Evolutionary conservation across 352 stramenopile species (phyloP), one percentile per base, ranked within the genome.

Genomic region (Pythium diclinum): DNA sequence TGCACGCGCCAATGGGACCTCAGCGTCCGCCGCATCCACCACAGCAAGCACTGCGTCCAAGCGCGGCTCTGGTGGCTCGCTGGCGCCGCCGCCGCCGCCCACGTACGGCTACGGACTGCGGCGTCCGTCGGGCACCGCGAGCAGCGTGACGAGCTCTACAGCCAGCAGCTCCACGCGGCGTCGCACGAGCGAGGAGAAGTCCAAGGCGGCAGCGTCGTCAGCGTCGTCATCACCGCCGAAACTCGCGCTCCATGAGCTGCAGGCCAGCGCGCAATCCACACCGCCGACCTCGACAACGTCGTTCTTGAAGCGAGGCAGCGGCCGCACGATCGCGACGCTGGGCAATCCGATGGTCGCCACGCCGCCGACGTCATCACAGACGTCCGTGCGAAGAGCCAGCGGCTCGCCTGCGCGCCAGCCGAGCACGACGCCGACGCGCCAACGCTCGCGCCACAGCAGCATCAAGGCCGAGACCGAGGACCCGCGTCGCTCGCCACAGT

Each of bases 311-410:
- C 64, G 64, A 28, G 64, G 64, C 32, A 66, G 52, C 40, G 64
- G 64, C 36, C 51, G 53, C 34, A 71, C 64, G 56, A 71, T 71
- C 53, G 64, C 64, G 30, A 71, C 64, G 57, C 42, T 62, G 17
- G 64, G 58, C 17, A 63, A 47, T 21, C 47, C 51, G 1, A n/a
- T 9, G 13, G 40, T 48, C 7, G 21, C 36, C 8, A 59, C 49
- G 36, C 46, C 54, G 19, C 53, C 53, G 42, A 28, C 61, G 17
- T n/a, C 49, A 32, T n/a, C 49, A 32, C 46, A 49, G 32, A 30
- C 53, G n/a, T 19, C 44, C 11, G 52, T 51, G 16, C 56, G 38
- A 32, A 48, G 63, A 25, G 49, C 25, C n/a, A 69, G 63, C 56
- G 49, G 56, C 6, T 55, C 55, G 32, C 56, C 63, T 23, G 46